Evolutionary conservation across 768 basidiomycete species (phyloP).

Genomic region (Panellus pusillus): DNA sequence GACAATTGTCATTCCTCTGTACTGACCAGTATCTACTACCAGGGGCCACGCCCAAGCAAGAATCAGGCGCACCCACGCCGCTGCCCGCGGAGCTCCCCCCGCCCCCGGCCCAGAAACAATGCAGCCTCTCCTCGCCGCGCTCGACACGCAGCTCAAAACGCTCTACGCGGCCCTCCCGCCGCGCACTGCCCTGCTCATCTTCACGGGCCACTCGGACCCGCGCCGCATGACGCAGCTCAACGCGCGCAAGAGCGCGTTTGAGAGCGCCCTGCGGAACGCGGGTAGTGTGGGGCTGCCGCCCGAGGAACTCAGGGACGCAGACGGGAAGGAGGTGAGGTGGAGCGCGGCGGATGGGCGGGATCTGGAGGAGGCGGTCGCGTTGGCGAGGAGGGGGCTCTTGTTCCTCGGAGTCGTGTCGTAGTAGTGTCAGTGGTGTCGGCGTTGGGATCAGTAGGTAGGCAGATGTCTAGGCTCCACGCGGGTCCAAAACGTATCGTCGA

Average conservation of each 20-base stretch:
- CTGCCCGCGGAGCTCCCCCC: conserved; percentile 19
- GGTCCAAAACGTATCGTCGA: no score
- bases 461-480: neutral
- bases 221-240: conserved; percentile 74
- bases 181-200: conserved; percentile 79
- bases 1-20: no score
- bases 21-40: no score
- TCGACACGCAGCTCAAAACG: conserved; percentile 61
- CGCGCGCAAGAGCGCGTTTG: conserved; percentile 70
- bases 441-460: no score
- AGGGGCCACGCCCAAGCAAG: conserved; percentile 66
- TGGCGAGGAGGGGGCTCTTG: conserved; percentile 78
- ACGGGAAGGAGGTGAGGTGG: conserved; percentile 60
- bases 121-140: conserved; percentile 38
- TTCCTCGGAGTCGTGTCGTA: conserved; percentile 61
- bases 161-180: conserved; percentile 73
- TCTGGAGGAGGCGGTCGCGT: conserved; percentile 77
- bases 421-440: no score
- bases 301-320: conserved; percentile 45
- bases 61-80: conserved; percentile 34
- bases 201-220: conserved; percentile 90
- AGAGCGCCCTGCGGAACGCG: conserved; percentile 51
- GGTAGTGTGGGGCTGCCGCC: conserved; percentile 42
- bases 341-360: conserved; percentile 71
- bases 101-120: conserved; percentile 38